Evolutionary conservation across 305 asterid species (phyloP).

Genomic region (Coffea humblotiana): DNA sequence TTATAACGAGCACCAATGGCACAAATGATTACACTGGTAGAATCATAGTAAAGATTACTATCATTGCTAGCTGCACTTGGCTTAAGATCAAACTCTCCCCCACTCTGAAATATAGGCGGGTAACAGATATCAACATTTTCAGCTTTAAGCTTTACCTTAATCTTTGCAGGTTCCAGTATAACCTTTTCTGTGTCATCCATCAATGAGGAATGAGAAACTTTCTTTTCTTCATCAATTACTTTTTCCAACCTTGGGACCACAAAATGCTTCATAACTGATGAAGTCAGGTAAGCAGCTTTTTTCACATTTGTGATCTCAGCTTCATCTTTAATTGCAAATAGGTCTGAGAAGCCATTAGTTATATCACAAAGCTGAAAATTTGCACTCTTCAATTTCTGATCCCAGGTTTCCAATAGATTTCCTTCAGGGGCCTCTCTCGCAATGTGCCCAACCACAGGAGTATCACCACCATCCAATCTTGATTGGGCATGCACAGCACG

Average conservation of each 20-base stretch:
- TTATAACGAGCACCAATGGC: constrained; percentile 74
- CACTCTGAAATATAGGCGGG: constrained; percentile 84
- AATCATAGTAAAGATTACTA: constrained; percentile 54
- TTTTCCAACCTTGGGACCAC: constrained; percentile 71
- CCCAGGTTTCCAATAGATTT: constrained; percentile 57
- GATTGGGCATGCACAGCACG: constrained; percentile 35
- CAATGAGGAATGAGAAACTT: constrained; percentile 55
- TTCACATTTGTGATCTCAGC: constrained; percentile 51
- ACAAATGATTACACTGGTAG: constrained; percentile 62
- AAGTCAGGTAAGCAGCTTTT: constrained; percentile 70
- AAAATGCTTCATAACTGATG: constrained; percentile 59
- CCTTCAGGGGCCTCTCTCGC: constrained; percentile 72
- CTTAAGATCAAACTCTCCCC: constrained; percentile 65
- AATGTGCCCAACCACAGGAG: constrained; percentile 48
- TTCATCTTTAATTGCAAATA: constrained; percentile 65
- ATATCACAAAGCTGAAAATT: constrained; percentile 52
- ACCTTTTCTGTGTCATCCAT: constrained; percentile 78
- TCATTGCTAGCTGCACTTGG: constrained; percentile 76
- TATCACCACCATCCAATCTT: constrained; percentile 32
- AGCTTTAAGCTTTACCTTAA: constrained; percentile 65
- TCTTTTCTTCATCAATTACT: constrained; percentile 66
- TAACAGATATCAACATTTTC: constrained; percentile 78
- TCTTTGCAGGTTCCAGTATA: constrained; percentile 54
- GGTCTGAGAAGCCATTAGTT: constrained; percentile 58
- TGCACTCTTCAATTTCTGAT: constrained; percentile 46